Conservation (phyloP, 768 basidiomycete genomes). For the Amanita thiersii region DNA sequence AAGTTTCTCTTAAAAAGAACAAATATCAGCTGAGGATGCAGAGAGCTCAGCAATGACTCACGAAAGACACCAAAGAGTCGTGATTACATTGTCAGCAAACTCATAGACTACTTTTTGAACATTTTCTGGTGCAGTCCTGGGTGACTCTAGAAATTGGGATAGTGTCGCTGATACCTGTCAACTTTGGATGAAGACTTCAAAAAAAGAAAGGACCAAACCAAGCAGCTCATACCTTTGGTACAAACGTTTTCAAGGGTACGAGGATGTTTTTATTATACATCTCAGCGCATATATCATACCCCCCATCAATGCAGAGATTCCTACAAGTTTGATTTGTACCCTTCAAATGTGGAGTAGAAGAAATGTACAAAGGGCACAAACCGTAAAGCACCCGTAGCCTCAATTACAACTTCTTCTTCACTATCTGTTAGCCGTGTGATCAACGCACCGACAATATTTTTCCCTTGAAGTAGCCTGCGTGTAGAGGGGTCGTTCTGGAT, state of each 20-base stretch:
- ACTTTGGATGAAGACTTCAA: slow-evolving; percentile 3
- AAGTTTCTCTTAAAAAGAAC: slow-evolving; percentile 66
- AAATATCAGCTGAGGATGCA: slow-evolving; percentile 9
- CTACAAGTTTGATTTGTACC: slow-evolving; percentile 27
- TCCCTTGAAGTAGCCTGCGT: slow-evolving; percentile 79
- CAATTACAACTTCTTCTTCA: slow-evolving; percentile 86
- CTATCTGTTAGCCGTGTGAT: slow-evolving; percentile 84
- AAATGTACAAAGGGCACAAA: slow-evolving; percentile 53
- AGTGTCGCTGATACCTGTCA: slow-evolving; percentile 67
- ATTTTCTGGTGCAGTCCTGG: slow-evolving; percentile 60
- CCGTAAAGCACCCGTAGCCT: slow-evolving; percentile 86
- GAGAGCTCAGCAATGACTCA: slow-evolving; percentile 35
- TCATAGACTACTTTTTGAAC: slow-evolving; percentile 74
- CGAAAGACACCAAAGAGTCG: slow-evolving; percentile 91
- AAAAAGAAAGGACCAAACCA: neutral
- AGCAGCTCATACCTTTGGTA: slow-evolving; percentile 56
- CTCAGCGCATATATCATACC: slow-evolving; percentile 91
- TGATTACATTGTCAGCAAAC: slow-evolving; percentile 89
- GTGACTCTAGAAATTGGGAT: slow-evolving; percentile 52
- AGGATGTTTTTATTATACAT: slow-evolving; percentile 97
- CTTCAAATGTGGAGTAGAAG: slow-evolving; percentile 8
- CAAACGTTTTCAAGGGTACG: slow-evolving; percentile 62
- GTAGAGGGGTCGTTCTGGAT: slow-evolving; percentile 96
- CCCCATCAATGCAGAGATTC: slow-evolving; percentile 92
- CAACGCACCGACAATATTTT: slow-evolving; percentile 80